A percentile compares a stretch with the other conserved stretches of the same genome.
phyloP scores from a whole-genome alignment of 306 rosid genomes.

The Cajanus cajan region DNA sequence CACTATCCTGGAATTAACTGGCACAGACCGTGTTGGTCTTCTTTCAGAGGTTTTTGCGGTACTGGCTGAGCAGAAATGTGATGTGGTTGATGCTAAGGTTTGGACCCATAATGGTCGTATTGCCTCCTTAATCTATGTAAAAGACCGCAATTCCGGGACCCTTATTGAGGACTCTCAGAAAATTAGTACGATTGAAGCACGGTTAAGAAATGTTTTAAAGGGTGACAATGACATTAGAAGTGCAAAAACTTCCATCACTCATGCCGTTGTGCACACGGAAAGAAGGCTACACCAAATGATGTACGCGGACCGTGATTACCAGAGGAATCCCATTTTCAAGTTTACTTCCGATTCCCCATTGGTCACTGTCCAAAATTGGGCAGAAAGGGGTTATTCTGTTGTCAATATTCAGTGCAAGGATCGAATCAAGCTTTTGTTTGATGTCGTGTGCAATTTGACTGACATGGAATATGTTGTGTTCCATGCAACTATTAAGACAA shows the following conservation, averaged over 20 bases:
- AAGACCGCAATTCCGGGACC: constrained; percentile 58
- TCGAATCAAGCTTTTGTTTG: constrained; percentile 74
- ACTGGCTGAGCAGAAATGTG: constrained; percentile 67
- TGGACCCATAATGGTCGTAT: constrained; percentile 95
- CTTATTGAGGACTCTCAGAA: constrained; percentile 61
- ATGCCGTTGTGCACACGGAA: constrained; percentile 66
- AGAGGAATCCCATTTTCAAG: constrained; percentile 62
- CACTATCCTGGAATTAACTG: constrained; percentile 80
- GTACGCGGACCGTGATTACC: constrained; percentile 89
- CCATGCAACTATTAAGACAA: constrained; percentile 77
- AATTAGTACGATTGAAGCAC: constrained; percentile 59
- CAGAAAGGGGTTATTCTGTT: constrained; percentile 79
- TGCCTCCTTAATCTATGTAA: constrained; percentile 67
- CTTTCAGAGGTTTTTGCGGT: constrained; percentile 93
- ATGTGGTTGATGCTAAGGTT: constrained; percentile 86
- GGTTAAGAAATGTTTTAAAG: constrained; percentile 77
- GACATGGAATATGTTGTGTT: constrained; percentile 94
- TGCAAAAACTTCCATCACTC: constrained; percentile 64
- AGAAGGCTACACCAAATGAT: constrained; percentile 93
- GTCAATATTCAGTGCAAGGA: constrained; percentile 92
- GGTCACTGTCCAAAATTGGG: constrained; percentile 85
- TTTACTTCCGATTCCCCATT: constrained; percentile 44
- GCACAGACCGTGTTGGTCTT: constrained; percentile 87
- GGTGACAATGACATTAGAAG: constrained; percentile 77
- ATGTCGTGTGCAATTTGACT: constrained; percentile 85